Evolutionary conservation across 345 rosid genomes (phyloP).

Genomic region (Bruguiera sexangula): DNA sequence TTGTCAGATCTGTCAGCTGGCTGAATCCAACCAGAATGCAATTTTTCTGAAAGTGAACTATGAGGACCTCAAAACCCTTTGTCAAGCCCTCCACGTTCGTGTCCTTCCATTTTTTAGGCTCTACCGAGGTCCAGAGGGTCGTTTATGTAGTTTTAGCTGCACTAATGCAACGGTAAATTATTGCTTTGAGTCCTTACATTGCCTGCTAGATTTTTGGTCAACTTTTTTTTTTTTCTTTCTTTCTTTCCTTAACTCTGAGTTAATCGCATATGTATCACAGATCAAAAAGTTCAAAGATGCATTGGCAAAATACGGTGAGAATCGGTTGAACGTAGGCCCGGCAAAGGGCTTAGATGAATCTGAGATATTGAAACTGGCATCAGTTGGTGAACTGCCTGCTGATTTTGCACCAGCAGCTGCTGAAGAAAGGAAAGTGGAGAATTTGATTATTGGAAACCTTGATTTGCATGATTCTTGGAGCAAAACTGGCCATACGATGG

Average conservation of each 20-base stretch:
- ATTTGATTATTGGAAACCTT: slow-evolving; percentile 15
- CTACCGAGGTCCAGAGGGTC: slow-evolving; percentile 71
- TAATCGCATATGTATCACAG: slow-evolving; percentile 25
- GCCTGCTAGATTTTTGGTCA: not conserved
- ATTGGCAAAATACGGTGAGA: slow-evolving; percentile 45
- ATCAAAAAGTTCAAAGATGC: slow-evolving; percentile 71
- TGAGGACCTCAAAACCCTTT: slow-evolving; percentile 62
- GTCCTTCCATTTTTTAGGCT: slow-evolving; percentile 81
- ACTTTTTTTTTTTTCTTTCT: not conserved
- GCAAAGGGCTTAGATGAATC: slow-evolving; percentile 54
- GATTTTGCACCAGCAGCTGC: not conserved
- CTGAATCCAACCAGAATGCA: slow-evolving; percentile 59
- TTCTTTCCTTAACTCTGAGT: not conserved
- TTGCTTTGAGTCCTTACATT: not conserved
- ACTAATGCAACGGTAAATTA: slow-evolving; percentile 23
- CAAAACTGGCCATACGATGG: slow-evolving; percentile 2
- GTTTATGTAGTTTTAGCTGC: slow-evolving; percentile 55
- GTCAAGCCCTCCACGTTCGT: slow-evolving; percentile 54
- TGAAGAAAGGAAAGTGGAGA: slow-evolving; percentile 13
- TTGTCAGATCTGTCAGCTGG: slow-evolving; percentile 70
- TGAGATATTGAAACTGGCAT: slow-evolving; percentile 32
- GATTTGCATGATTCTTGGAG: slow-evolving; percentile 17
- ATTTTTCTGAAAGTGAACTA: slow-evolving; percentile 69
- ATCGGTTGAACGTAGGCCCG: slow-evolving; percentile 41
- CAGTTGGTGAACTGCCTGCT: slow-evolving; percentile 33